Conservation (phyloP, 75 land plant genomes). For the Picea glauca region DNA sequence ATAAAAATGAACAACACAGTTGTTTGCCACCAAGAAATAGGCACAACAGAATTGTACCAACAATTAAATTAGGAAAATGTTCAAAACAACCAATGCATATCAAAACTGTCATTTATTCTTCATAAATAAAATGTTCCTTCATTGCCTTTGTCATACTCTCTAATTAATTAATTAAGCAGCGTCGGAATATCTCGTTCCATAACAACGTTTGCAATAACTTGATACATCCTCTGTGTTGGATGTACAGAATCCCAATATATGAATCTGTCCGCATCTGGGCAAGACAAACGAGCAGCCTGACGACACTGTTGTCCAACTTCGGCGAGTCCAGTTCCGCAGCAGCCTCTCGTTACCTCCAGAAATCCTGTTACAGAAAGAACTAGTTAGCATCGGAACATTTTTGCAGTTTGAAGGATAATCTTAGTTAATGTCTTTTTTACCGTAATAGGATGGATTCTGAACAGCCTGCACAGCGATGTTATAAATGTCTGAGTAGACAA, state of each 20-base stretch:
- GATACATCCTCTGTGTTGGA: conserved; percentile 28
- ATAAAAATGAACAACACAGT: no score
- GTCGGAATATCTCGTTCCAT: neutral
- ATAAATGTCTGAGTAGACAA: conserved; percentile 19
- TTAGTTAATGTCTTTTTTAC: neutral
- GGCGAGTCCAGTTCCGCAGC: conserved; percentile 49
- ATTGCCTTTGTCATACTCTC: no score
- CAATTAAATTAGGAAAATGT: no score
- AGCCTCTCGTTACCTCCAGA: conserved; percentile 20
- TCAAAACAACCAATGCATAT: no score
- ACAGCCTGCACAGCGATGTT: neutral
- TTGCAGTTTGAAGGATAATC: conserved; percentile 8
- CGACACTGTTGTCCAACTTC: conserved; percentile 28
- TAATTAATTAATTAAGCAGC: neutral
- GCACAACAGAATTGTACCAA: no score
- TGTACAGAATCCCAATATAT: conserved; percentile 51
- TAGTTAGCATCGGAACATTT: neutral
- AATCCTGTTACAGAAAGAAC: neutral
- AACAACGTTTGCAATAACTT: conserved; percentile 6
- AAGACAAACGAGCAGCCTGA: conserved; percentile 12
- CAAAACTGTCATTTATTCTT: no score
- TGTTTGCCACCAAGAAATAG: no score
- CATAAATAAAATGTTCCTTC: no score
- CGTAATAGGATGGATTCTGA: neutral
- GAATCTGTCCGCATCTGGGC: conserved; percentile 25